phyloP scores from a whole-genome alignment of 352 stramenopile species.

The Pythium aristosporum region DNA sequence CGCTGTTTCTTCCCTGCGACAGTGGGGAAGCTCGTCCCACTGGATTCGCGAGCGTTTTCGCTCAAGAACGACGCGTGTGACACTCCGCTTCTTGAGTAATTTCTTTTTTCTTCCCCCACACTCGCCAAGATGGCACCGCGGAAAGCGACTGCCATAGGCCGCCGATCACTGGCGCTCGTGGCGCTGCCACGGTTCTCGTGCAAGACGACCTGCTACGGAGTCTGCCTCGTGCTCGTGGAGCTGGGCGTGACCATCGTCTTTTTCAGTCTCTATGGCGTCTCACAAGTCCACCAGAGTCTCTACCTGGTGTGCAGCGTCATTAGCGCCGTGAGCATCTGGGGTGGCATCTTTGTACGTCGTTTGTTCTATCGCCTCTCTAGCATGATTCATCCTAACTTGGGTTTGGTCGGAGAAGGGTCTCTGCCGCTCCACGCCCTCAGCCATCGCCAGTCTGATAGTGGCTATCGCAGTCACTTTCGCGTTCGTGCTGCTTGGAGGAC shows the following conservation, averaged over 20 bases:
- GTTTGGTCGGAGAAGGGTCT: constrained; percentile 43
- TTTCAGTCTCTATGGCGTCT: constrained; percentile 44
- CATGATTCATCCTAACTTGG: background rate
- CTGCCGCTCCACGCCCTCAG: constrained; percentile 48
- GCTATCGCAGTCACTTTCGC: constrained; percentile 46
- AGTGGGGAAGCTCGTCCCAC: background rate
- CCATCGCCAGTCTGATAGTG: constrained; percentile 56
- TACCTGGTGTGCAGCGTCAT: constrained; percentile 42
- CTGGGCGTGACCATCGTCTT: constrained; percentile 33
- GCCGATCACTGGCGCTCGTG: constrained; percentile 23
- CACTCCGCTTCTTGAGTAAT: background rate
- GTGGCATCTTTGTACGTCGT: constrained; percentile 45
- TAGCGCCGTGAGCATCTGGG: constrained; percentile 37
- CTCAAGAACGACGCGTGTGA: constrained; percentile 4
- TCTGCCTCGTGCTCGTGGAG: constrained; percentile 41
- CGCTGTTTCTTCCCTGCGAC: background rate
- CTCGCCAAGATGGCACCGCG: constrained; percentile 1
- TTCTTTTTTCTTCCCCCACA: background rate
- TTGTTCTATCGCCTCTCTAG: background rate
- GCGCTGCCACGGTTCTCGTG: constrained; percentile 42
- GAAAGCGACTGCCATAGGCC: background rate
- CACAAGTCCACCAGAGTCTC: constrained; percentile 33
- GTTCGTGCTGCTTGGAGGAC: constrained; percentile 46
- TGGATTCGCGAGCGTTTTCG: background rate
- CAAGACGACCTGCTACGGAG: constrained; percentile 44